These are phyloP conservation scores for Lepidium aucheri DNA, from an alignment of 345 rosid genomes.

Conservation along the genomic window DNA sequence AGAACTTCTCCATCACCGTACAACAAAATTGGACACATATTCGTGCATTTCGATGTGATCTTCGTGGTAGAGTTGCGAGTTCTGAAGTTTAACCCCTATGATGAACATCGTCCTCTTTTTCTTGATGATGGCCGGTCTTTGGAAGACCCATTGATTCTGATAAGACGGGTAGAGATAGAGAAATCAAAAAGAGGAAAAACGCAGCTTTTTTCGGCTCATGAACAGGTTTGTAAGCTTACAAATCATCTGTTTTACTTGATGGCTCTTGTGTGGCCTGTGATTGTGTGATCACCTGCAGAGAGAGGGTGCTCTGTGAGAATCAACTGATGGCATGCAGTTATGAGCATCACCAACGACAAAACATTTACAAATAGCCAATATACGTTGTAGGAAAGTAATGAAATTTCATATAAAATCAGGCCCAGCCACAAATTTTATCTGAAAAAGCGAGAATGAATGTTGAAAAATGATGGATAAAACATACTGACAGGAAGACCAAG, in stretches of 20 bases:
- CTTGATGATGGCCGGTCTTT: slow-evolving; percentile 18
- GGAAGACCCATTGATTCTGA: slow-evolving; percentile 25
- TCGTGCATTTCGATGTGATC: background rate
- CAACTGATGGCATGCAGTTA: background rate
- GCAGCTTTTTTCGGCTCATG: background rate
- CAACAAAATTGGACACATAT: background rate
- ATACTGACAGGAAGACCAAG: slow-evolving; percentile 59
- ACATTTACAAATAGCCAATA: too few species aligned
- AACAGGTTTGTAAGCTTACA: slow-evolving; percentile 37
- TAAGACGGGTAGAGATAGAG: background rate
- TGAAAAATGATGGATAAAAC: slow-evolving; percentile 6
- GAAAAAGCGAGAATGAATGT: background rate
- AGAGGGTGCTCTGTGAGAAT: background rate
- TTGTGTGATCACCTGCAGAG: slow-evolving; percentile 42
- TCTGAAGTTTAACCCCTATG: background rate
- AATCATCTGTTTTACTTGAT: slow-evolving; percentile 42
- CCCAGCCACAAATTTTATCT: background rate
- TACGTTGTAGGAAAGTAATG: background rate
- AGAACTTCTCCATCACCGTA: background rate
- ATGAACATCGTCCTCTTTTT: slow-evolving; percentile 17
- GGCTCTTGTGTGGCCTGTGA: slow-evolving; percentile 37
- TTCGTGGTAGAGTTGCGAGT: background rate
- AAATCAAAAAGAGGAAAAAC: background rate
- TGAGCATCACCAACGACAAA: background rate
- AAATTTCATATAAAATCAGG: background rate